These are phyloP conservation scores for Eucalyptus globulus DNA, from an alignment of 345 rosid genomes.

Conservation along the genomic window DNA sequence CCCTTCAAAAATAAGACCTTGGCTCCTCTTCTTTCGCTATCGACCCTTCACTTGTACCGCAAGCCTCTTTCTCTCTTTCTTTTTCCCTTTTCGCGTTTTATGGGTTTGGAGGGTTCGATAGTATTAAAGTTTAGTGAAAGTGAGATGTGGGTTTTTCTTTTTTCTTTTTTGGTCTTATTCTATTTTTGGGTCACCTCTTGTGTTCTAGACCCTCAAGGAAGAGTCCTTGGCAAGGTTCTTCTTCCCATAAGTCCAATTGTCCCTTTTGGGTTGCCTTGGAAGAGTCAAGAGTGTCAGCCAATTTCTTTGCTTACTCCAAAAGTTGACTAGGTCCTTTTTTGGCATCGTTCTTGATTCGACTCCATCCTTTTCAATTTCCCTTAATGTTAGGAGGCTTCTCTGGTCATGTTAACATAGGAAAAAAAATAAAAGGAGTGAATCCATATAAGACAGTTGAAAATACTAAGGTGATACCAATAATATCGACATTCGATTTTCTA, in stretches of 20 bases:
- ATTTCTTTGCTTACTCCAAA: slow-evolving; percentile 5
- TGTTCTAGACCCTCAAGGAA: not conserved
- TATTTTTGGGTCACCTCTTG: not conserved
- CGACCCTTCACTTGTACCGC: slow-evolving; percentile 12
- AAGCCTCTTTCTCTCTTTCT: slow-evolving; percentile 5
- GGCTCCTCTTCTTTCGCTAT: not conserved
- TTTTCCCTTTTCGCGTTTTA: not conserved
- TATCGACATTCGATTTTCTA: not conserved
- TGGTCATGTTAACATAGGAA: not conserved
- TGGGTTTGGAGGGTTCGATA: not conserved
- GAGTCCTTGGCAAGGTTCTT: not conserved
- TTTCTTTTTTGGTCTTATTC: not conserved
- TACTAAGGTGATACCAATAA: not conserved
- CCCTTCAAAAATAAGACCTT: slow-evolving; percentile 15
- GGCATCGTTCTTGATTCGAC: not conserved
- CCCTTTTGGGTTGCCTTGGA: slow-evolving; percentile 24
- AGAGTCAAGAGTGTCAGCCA: slow-evolving; percentile 10
- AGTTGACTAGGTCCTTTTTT: not conserved
- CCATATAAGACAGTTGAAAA: not conserved
- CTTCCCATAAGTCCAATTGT: not conserved
- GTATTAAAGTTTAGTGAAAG: not conserved
- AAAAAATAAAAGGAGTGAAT: not conserved
- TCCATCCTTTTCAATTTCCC: not conserved
- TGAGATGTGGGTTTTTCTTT: not conserved
- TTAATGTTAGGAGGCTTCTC: not conserved